Evolutionary conservation across 2,329 filamentous ascomycete genomes (phyloP), one percentile per base, ranked within the genome.

Genomic region (Fusarium veterinarium): DNA sequence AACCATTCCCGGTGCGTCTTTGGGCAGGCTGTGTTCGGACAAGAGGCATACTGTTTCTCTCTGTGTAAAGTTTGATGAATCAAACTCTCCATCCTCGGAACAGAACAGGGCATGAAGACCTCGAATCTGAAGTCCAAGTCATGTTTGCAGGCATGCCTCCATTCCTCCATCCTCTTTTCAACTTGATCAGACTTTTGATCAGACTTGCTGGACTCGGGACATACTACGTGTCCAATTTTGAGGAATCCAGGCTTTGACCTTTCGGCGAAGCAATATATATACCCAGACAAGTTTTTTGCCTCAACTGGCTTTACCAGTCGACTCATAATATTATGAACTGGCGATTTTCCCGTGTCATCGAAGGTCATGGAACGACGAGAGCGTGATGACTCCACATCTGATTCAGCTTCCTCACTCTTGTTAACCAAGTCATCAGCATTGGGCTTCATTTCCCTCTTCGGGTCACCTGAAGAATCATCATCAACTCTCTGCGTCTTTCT

Each of bases 191-290:
- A 13, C 10, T 25, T 8, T 3, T 6, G 1, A 9, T 19, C 6
- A 2, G 13, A 17, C 8, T 31, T 9, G 8, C 41, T 40, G n/a
- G 37, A 14, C 17, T 25, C 16, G 11, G 19, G 1, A n/a, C 41
- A 37, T 17, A 1, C 0, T 9, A 37, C 8, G 11, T 16, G 35
- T 19, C 69, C 64, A 9, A 72, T 73, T 16, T 72, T 73, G 13
- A 70, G 67, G 38, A 52, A 49, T 6, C 56, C 65, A 25, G 42
- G 60, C 20, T 14, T 14, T 8, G 65, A 56, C 20, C 30, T 37
- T 7, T 62, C 65, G 13, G 42, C 45, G 6, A 70, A 72, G 35
- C 69, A 72, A 17, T 73, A 73, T 2, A 72, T 10, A 17, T n/a
- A 53, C 12, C 69, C 70, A 31, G 42, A 1, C 2, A 53, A 37